These are phyloP conservation scores for Stemphylium vesicarium DNA, from an alignment of 2,329 filamentous ascomycete genomes.

Conservation along the genomic window DNA sequence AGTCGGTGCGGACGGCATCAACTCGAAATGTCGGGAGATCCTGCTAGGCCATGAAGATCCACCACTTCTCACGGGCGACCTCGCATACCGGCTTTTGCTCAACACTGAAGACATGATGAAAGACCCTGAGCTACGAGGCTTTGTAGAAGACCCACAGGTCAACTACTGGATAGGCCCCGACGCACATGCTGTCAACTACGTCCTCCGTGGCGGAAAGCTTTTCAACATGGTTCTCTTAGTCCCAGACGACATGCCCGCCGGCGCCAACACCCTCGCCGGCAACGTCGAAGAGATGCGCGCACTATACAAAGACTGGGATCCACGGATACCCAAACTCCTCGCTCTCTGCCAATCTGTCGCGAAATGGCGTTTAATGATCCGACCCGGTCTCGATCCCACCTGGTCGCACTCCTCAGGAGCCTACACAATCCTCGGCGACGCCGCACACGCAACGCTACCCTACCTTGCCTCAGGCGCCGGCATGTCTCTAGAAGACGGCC, in stretches of 20 bases:
- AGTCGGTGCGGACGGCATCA: conserved; percentile 58
- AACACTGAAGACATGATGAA: conserved; percentile 54
- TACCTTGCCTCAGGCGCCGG: conserved; percentile 66
- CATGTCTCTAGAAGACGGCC: conserved; percentile 67
- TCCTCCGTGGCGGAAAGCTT: conserved; percentile 55
- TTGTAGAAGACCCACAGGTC: conserved; percentile 57
- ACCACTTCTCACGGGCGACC: conserved; percentile 58
- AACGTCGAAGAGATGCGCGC: conserved; percentile 62
- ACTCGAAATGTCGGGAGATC: conserved; percentile 54
- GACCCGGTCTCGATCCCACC: conserved; percentile 57
- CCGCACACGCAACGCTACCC: conserved; percentile 68
- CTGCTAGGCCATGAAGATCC: conserved; percentile 55
- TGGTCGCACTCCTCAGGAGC: conserved; percentile 65
- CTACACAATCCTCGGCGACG: conserved; percentile 68
- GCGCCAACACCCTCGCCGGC: conserved; percentile 55
- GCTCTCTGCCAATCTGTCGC: conserved; percentile 63
- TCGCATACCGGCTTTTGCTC: conserved; percentile 59
- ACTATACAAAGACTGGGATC: conserved; percentile 65
- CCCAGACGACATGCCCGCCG: conserved; percentile 58
- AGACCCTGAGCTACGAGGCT: conserved; percentile 54
- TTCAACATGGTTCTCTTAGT: conserved; percentile 61
- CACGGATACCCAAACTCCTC: conserved; percentile 60
- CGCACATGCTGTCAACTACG: conserved; percentile 60
- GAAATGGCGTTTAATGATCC: conserved; percentile 67
- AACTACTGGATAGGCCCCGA: conserved; percentile 62